Conservation (phyloP, 2,329 filamentous ascomycete species). For the Parastagonospora nodorum region DNA sequence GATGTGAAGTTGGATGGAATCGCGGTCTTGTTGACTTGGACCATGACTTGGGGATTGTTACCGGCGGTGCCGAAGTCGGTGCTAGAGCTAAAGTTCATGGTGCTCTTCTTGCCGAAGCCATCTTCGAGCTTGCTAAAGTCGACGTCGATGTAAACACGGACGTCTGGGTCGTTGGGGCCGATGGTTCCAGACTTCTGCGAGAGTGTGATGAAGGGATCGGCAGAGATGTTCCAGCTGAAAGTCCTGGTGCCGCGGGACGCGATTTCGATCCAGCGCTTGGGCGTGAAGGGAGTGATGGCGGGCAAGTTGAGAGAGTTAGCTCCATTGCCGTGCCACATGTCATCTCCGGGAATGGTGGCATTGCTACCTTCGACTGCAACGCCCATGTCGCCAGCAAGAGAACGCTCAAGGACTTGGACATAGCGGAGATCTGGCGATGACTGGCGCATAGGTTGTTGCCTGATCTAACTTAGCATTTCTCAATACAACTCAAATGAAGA, state of each 20-base stretch:
- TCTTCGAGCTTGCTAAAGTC: slow-evolving; percentile 39
- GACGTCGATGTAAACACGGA: slow-evolving; percentile 45
- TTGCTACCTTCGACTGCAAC: slow-evolving; percentile 69
- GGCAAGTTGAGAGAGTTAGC: slow-evolving; percentile 37
- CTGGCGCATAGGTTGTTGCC: slow-evolving; percentile 77
- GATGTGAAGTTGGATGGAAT: slow-evolving; percentile 38
- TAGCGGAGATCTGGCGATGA: slow-evolving; percentile 65
- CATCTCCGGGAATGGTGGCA: slow-evolving; percentile 70
- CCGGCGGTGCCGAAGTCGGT: slow-evolving; percentile 48
- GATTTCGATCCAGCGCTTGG: slow-evolving; percentile 45
- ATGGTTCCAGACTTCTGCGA: slow-evolving; percentile 40
- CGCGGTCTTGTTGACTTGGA: slow-evolving; percentile 42
- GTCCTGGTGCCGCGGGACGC: slow-evolving; percentile 37
- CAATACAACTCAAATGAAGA: not conserved
- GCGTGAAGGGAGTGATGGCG: slow-evolving; percentile 40
- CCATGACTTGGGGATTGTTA: slow-evolving; percentile 32
- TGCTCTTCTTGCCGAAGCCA: slow-evolving; percentile 33
- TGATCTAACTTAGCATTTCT: slow-evolving; percentile 16
- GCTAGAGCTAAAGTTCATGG: slow-evolving; percentile 40
- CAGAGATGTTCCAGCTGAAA: slow-evolving; percentile 44
- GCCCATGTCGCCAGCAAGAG: slow-evolving; percentile 66
- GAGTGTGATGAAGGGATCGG: slow-evolving; percentile 45
- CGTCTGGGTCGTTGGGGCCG: slow-evolving; percentile 34
- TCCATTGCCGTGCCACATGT: slow-evolving; percentile 62
- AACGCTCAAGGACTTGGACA: slow-evolving; percentile 62